phyloP scores from a whole-genome alignment of 1,284 basidiomycete species.

The Cutaneotrichosporon dermatis region DNA sequence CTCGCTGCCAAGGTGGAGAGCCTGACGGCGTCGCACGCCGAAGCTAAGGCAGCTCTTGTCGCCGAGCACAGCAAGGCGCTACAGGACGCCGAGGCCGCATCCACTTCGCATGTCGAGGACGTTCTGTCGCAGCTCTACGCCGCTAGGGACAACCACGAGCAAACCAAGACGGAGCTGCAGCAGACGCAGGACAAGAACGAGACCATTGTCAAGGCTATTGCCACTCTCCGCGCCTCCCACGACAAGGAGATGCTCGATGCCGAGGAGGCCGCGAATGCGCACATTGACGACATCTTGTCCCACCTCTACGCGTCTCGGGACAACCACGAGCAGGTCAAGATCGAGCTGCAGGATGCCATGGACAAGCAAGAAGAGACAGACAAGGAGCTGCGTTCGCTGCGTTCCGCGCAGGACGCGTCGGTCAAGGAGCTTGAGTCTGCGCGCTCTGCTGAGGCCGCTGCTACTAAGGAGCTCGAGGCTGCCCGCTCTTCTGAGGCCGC shows the following conservation, averaged over 20 bases:
- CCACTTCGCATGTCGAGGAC: slow-evolving; percentile 16
- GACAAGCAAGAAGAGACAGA: not conserved
- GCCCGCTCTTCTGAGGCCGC: not conserved
- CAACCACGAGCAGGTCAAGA: not conserved
- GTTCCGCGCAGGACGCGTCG: not conserved
- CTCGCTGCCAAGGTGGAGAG: slow-evolving; percentile 29
- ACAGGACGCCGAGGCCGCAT: slow-evolving; percentile 14
- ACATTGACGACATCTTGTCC: no score
- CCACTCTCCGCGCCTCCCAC: not conserved
- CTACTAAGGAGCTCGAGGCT: slow-evolving; percentile 3
- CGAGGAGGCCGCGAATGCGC: not conserved
- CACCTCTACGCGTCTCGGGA: no score
- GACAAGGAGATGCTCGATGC: not conserved
- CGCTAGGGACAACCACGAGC: slow-evolving; percentile 8
- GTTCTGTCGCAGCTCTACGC: slow-evolving; percentile 23
- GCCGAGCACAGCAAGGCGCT: slow-evolving; percentile 5
- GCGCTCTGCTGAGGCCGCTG: not conserved
- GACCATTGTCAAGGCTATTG: not conserved
- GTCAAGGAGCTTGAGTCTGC: not conserved
- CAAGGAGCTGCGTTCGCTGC: not conserved
- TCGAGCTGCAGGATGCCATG: not conserved
- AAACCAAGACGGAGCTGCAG: not conserved
- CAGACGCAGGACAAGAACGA: not conserved
- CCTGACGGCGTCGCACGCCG: slow-evolving; percentile 24
- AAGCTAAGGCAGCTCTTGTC: slow-evolving; percentile 1